Evolutionary conservation across 2,329 filamentous ascomycete species (phyloP).

Genomic region (Ophiostoma novo-ulmi): DNA sequence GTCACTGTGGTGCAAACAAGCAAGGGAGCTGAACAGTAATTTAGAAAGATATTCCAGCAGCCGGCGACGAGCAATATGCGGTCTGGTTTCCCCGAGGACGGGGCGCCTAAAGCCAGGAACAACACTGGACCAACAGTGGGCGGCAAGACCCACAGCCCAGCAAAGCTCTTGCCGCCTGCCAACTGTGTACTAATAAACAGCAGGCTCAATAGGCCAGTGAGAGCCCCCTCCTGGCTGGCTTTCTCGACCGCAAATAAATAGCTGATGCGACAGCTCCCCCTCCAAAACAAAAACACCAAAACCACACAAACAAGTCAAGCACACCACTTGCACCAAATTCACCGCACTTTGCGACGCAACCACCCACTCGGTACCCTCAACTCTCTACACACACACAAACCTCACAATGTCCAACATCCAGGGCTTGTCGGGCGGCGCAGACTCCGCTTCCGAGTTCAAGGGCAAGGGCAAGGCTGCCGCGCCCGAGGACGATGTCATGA

Average conservation of each 20-base stretch:
- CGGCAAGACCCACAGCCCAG: not conserved
- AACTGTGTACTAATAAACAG: not conserved
- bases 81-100: constrained; percentile 24
- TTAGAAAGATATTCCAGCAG: not conserved
- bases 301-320: constrained; percentile 7
- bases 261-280: constrained; percentile 19
- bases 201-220: constrained; percentile 14
- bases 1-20: not conserved
- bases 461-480: constrained; percentile 80
- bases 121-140: constrained; percentile 1
- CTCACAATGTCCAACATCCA: constrained; percentile 43
- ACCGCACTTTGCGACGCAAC: not conserved
- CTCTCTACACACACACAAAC: not conserved
- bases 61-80: not conserved
- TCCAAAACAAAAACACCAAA: constrained; percentile 10
- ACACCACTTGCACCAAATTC: not conserved
- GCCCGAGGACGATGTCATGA: constrained; percentile 47
- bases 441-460: constrained; percentile 37
- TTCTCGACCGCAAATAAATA: constrained; percentile 19
- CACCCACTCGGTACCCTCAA: not conserved
- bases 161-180: constrained; percentile 5
- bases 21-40: constrained; percentile 16
- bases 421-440: constrained; percentile 38
- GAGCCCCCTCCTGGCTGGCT: constrained; percentile 12
- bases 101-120: constrained; percentile 1